Conservation (phyloP, 208 protist species). For the Wallacemonas collosoma region DNA sequence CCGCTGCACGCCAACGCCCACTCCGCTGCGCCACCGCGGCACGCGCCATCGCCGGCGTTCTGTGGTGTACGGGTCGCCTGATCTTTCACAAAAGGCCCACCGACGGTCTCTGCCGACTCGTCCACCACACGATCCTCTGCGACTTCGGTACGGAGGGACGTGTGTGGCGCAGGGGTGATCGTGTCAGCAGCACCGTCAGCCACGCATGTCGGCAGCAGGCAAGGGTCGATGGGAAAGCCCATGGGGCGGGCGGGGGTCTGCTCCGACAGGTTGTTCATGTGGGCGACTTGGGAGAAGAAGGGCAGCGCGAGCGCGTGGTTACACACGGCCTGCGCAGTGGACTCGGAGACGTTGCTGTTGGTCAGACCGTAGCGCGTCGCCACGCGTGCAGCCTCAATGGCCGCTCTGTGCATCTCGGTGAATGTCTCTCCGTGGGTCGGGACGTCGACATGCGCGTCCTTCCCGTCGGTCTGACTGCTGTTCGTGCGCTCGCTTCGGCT, state of each 20-base stretch:
- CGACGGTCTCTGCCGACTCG: too few species aligned
- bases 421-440: too few species aligned
- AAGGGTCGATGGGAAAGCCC: neutral
- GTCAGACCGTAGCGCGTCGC: slow-evolving; percentile 31
- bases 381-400: neutral
- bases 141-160: too few species aligned
- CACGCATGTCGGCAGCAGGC: too few species aligned
- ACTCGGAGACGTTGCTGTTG: slow-evolving; percentile 42
- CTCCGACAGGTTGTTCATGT: slow-evolving; percentile 1
- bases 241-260: neutral
- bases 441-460: too few species aligned
- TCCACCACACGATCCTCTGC: too few species aligned
- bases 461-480: too few species aligned
- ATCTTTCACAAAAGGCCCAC: too few species aligned
- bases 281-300: slow-evolving; percentile 43
- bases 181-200: too few species aligned
- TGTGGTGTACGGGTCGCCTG: too few species aligned
- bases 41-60: neutral
- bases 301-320: slow-evolving; percentile 63
- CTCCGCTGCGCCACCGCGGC: slow-evolving; percentile 25
- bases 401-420: neutral
- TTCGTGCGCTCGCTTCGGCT: neutral
- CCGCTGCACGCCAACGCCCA: slow-evolving; percentile 70
- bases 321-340: slow-evolving; percentile 54
- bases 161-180: too few species aligned